Base-by-base conservation (phyloP, 2,329 filamentous ascomycete genomes). In the Incumbomyces delicatus region DNA sequence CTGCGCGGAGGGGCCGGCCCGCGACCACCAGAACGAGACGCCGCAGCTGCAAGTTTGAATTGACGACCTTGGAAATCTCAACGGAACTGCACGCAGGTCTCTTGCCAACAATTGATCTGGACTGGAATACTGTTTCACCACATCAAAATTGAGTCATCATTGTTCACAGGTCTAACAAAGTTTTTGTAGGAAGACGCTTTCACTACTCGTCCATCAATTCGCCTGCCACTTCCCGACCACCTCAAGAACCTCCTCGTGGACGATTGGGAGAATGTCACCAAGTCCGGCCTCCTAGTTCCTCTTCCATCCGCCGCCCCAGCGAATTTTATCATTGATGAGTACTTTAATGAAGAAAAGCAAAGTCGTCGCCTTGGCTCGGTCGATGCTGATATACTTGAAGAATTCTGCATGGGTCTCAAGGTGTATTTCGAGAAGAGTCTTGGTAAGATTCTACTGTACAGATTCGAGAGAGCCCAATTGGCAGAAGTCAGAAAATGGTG, bases 221-320 rank as follows among this genome's bases (percentile, higher is more conserved):
- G 87, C 58, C 77, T 98, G 35, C 76, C 82, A 41, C 81, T 96
- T 53, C 88, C 92, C 0, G 92, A 96, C 61, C 80, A 85, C 54
- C 75, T 98, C 55, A 95, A 96, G 70, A 87, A 85, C 13, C 76
- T 94, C 52, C 78, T 98, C 2, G 92, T 98, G 17, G 92, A 98
- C 62, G 92, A 98, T 64, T 98, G 92, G 92, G 92, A 98, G 66
- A 94, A 95, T 58, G 81, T 98, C 51, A 98, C 92, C 47, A 96
- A 95, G 69, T 92, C 94, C 62, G 80, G 87, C 57, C 86, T 90
- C 61, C 80, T 96, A 3, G 87, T 95, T 29, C 82, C 86, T 1
- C 73, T 98, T 13, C 92, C 92, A 0, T 82, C 87, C 39, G 72
- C 75, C 22, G 78, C 83, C 43, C 80, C 90, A 1, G 87, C 92